A percentile compares a stretch with the other conserved stretches of the same genome.
Conservation (phyloP, 2,329 filamentous ascomycete genomes). For the Apiospora kogelbergensis region DNA sequence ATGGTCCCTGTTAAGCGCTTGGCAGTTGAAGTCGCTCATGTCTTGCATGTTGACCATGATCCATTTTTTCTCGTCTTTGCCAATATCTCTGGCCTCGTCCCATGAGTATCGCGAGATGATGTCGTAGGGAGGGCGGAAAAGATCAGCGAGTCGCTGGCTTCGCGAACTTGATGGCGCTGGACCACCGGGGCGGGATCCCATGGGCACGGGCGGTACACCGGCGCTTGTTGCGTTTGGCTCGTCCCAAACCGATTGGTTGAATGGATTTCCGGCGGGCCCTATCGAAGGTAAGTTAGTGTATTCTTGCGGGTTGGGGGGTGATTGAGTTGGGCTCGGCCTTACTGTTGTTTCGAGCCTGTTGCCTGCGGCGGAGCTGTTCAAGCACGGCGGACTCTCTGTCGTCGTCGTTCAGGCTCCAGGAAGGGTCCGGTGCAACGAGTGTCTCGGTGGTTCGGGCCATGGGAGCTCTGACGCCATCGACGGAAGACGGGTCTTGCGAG, state of each 20-base stretch:
- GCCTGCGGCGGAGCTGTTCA: constrained; percentile 60
- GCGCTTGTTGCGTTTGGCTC: constrained; percentile 31
- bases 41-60: constrained; percentile 95
- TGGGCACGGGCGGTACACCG: constrained; percentile 40
- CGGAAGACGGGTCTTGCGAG: constrained; percentile 39
- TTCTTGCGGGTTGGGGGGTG: neutral
- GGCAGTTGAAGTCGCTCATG: constrained; percentile 89
- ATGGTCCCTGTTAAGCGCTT: constrained; percentile 88
- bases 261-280: constrained; percentile 26
- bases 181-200: constrained; percentile 22
- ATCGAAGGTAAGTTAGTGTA: constrained; percentile 14
- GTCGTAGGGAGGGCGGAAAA: constrained; percentile 91
- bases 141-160: constrained; percentile 78
- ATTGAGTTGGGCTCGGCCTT: neutral
- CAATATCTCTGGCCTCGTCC: constrained; percentile 80
- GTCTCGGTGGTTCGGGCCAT: constrained; percentile 92
- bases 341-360: constrained; percentile 29
- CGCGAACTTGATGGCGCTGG: constrained; percentile 62
- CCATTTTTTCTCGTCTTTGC: constrained; percentile 90
- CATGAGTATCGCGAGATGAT: constrained; percentile 75
- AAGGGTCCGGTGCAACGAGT: constrained; percentile 69
- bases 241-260: constrained; percentile 33
- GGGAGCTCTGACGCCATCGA: constrained; percentile 71
- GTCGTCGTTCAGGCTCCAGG: constrained; percentile 50
- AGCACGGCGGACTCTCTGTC: constrained; percentile 62